phyloP scores from a whole-genome alignment of 1,284 basidiomycete genomes.

The Golubevia sp. region DNA sequence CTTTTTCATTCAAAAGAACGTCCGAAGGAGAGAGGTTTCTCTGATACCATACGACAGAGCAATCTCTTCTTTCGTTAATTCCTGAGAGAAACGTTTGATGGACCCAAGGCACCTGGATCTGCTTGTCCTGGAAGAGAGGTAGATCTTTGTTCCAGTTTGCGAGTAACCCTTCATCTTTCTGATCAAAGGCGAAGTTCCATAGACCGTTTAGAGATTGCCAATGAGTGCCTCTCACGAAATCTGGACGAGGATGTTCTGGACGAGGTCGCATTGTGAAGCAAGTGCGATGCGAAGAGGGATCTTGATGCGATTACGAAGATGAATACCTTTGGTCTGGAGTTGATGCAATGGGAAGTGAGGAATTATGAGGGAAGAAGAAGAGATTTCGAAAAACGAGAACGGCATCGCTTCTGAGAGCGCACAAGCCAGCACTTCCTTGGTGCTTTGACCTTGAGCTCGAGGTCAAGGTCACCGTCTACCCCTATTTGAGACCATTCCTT shows the following conservation, averaged over 20 bases:
- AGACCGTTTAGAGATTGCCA: conserved; percentile 8
- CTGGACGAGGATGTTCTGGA: conserved; percentile 13
- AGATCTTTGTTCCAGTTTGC: conserved; percentile 14
- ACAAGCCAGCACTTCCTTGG: no score
- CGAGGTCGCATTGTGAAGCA: no score
- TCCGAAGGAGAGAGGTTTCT: not conserved
- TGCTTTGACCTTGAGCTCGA: no score
- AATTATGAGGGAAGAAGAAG: no score
- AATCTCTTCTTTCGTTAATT: not conserved
- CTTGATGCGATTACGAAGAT: no score
- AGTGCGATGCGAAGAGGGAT: no score
- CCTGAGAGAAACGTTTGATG: conserved; percentile 15
- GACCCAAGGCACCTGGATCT: conserved; percentile 22
- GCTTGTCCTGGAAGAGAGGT: not conserved
- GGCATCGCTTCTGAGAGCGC: no score
- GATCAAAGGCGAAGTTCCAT: conserved; percentile 22
- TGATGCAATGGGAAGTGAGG: no score
- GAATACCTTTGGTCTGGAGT: no score
- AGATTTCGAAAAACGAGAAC: no score
- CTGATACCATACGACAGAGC: conserved; percentile 1
- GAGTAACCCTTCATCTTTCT: conserved; percentile 16
- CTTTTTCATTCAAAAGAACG: not conserved
- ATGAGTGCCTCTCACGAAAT: conserved; percentile 7
- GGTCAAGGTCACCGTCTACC: no score
- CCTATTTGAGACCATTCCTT: no score